phyloP scores from a whole-genome alignment of 1,139 yeast genomes.

The Scheffersomyces lignicola region DNA sequence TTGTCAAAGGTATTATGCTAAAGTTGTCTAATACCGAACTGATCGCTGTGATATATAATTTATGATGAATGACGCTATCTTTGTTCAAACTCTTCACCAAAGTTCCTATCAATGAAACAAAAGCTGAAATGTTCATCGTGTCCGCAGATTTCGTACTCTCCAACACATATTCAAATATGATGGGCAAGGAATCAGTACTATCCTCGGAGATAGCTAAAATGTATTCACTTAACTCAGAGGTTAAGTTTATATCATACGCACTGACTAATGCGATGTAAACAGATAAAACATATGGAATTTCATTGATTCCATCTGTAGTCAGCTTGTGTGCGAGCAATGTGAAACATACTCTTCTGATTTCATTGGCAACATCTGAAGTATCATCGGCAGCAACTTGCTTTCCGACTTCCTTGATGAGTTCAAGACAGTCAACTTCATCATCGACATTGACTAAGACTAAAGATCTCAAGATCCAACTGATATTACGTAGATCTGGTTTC shows the following conservation, averaged over 20 bases:
- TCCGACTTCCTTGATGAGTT: constrained; percentile 9
- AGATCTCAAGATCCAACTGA: constrained; percentile 9
- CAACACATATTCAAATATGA: not conserved
- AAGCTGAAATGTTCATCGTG: not conserved
- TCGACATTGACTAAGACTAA: constrained; percentile 5
- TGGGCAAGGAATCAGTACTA: not conserved
- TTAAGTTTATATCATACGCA: not conserved
- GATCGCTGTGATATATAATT: not conserved
- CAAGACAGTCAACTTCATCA: constrained; percentile 4
- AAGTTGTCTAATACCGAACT: not conserved
- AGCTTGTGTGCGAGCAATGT: constrained; percentile 12
- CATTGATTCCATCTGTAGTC: not conserved
- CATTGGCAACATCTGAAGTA: constrained; percentile 2
- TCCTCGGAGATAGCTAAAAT: not conserved
- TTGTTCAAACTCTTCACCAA: constrained; percentile 1
- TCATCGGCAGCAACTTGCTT: constrained; percentile 4
- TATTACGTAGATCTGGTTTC: not conserved
- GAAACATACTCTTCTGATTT: constrained; percentile 23
- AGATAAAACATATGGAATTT: constrained; percentile 1
- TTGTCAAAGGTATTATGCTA: not conserved
- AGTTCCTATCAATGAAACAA: not conserved
- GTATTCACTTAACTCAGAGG: not conserved
- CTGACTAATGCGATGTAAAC: not conserved
- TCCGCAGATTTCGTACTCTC: not conserved
- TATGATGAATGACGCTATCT: not conserved